A percentile compares a stretch with the other conserved stretches of the same genome.
Evolutionary conservation across 2,329 filamentous ascomycete species (phyloP).

Genomic region (Microdochium bolleyi): DNA sequence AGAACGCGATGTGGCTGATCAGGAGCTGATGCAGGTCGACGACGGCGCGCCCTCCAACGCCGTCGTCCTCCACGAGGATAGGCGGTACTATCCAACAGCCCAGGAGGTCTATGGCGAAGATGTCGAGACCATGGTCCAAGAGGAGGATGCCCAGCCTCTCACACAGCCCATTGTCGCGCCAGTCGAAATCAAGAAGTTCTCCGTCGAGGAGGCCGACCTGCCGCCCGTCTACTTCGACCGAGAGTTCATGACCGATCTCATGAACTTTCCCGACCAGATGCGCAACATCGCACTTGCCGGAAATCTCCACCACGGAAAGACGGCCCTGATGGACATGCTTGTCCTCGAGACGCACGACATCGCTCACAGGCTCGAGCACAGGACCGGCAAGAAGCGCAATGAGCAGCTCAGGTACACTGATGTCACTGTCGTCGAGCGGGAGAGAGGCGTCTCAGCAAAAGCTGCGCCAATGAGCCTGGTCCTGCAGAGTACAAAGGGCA

Average conservation of each 20-base stretch:
- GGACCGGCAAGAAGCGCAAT: conserved; percentile 72
- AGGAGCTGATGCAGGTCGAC: conserved; percentile 92
- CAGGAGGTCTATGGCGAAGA: conserved; percentile 90
- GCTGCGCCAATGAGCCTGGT: conserved; percentile 90
- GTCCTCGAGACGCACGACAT: conserved; percentile 93
- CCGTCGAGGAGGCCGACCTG: conserved; percentile 83
- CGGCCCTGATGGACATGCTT: conserved; percentile 96
- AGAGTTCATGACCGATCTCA: conserved; percentile 88
- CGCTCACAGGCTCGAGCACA: conserved; percentile 67
- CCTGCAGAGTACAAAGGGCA: conserved; percentile 78
- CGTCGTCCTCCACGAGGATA: conserved; percentile 97
- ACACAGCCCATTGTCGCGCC: conserved; percentile 90
- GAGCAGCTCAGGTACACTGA: conserved; percentile 95
- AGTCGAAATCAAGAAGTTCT: conserved; percentile 92
- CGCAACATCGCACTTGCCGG: conserved; percentile 88
- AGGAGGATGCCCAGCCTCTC: conserved; percentile 92
- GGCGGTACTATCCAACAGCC: conserved; percentile 98
- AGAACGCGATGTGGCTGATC: conserved; percentile 55
- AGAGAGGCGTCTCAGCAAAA: conserved; percentile 87
- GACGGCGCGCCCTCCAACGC: conserved; percentile 89
- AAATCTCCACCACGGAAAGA: conserved; percentile 96
- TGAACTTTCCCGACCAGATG: conserved; percentile 93
- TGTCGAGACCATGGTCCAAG: conserved; percentile 92
- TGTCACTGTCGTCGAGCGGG: conserved; percentile 78
- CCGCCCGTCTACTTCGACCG: conserved; percentile 83